Percentiles rank a stretch among this genome's conserved stretches.
These are phyloP conservation scores for Colletotrichum agaves DNA, from an alignment of 2,329 filamentous ascomycete species.

Conservation along the genomic window DNA sequence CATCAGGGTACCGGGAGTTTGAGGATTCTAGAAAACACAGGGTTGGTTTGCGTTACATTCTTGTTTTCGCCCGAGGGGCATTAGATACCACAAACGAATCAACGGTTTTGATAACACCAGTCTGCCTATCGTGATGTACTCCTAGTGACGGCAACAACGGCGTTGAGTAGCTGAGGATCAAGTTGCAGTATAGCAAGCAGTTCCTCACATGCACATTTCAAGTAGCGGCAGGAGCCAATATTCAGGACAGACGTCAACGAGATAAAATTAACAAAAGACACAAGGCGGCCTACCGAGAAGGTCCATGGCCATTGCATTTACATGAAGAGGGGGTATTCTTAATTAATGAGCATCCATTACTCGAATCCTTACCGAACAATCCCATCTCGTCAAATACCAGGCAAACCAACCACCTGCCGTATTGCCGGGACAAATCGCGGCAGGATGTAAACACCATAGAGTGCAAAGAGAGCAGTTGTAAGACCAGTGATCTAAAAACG, in stretches of 20 bases:
- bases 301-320: background rate
- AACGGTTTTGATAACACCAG: background rate
- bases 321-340: conserved; percentile 6
- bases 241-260: too few relatives aligned
- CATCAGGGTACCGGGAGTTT: conserved; percentile 19
- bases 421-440: conserved; percentile 61
- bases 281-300: background rate
- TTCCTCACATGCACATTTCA: too few relatives aligned
- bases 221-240: too few relatives aligned
- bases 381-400: conserved; percentile 56
- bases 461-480: conserved; percentile 56
- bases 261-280: background rate
- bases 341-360: background rate
- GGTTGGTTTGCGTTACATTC: conserved; percentile 15
- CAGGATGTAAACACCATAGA: conserved; percentile 63
- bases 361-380: too few relatives aligned
- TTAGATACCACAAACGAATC: conserved; percentile 23
- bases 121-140: background rate
- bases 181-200: too few relatives aligned
- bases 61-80: conserved; percentile 12
- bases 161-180: too few relatives aligned
- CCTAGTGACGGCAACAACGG: too few relatives aligned
- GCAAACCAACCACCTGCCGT: conserved; percentile 59
- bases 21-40: conserved; percentile 23
- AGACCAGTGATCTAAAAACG: conserved; percentile 63